A percentile compares a stretch with the other conserved stretches of the same genome.
phyloP scores from a whole-genome alignment of 2,329 filamentous ascomycete species.

The Neofusicoccum parvum region DNA sequence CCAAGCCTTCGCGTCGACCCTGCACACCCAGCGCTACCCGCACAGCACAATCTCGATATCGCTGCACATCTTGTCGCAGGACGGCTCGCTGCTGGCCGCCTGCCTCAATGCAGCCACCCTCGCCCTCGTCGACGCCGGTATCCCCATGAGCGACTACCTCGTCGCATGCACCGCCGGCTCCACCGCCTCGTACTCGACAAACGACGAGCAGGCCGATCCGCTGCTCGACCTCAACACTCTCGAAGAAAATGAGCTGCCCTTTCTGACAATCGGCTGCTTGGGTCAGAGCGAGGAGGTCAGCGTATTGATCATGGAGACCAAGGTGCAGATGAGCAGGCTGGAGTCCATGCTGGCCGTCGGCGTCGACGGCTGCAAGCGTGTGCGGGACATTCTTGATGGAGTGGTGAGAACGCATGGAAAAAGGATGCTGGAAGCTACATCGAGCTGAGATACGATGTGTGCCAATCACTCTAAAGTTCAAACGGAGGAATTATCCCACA shows the following conservation, averaged over 20 bases:
- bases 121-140: slow-evolving; percentile 89
- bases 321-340: slow-evolving; percentile 77
- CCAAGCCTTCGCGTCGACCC: slow-evolving; percentile 72
- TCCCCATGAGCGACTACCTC: slow-evolving; percentile 93
- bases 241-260: slow-evolving; percentile 87
- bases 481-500: background rate
- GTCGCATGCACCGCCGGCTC: slow-evolving; percentile 85
- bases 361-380: slow-evolving; percentile 86
- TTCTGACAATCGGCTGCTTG: slow-evolving; percentile 80
- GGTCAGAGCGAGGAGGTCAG: slow-evolving; percentile 74
- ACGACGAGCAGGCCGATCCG: slow-evolving; percentile 74
- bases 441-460: background rate
- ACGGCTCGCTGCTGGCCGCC: slow-evolving; percentile 86
- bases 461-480: background rate
- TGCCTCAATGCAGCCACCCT: slow-evolving; percentile 90
- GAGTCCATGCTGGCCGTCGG: slow-evolving; percentile 94
- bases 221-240: slow-evolving; percentile 76
- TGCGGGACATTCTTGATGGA: slow-evolving; percentile 77
- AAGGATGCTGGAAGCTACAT: slow-evolving; percentile 56
- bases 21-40: slow-evolving; percentile 87
- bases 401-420: slow-evolving; percentile 74
- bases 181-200: slow-evolving; percentile 61
- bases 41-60: slow-evolving; percentile 82
- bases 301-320: slow-evolving; percentile 82
- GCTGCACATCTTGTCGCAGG: slow-evolving; percentile 84